A percentile compares a stretch with the other conserved stretches of the same genome.
Conservation (phyloP, 1,284 basidiomycete genomes). For the Boletus hoseneyae region DNA sequence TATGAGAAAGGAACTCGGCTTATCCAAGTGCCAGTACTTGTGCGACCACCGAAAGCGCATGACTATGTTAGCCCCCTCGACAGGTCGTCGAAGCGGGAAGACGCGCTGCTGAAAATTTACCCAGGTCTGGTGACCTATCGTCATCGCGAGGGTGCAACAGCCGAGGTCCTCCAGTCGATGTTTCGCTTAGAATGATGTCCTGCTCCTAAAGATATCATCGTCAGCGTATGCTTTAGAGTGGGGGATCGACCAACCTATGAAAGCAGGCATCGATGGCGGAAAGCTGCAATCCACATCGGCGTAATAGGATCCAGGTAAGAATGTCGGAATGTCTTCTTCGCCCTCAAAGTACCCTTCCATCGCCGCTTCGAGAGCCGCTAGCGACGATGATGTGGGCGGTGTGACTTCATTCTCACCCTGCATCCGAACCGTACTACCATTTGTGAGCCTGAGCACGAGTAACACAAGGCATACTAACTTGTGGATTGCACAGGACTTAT, state of each 20-base stretch:
- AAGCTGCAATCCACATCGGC: constrained; percentile 6
- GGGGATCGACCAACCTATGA: constrained; percentile 5
- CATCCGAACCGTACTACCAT: background rate
- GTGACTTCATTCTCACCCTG: background rate
- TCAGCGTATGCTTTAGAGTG: constrained; percentile 1
- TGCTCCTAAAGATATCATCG: constrained; percentile 2
- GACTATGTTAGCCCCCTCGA: background rate
- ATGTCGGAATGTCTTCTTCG: constrained; percentile 4
- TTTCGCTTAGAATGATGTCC: constrained; percentile 1
- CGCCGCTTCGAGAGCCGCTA: constrained; percentile 5
- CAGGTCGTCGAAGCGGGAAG: background rate
- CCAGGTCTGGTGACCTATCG: constrained; percentile 12
- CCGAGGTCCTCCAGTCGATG: constrained; percentile 4
- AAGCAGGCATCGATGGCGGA: background rate
- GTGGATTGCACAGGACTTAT: background rate
- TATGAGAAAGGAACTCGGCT: background rate
- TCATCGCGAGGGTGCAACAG: constrained; percentile 19
- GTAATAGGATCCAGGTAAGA: constrained; percentile 1
- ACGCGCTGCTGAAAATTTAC: background rate
- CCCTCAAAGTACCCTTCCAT: background rate
- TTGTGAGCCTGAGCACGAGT: background rate
- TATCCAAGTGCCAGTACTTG: too few species aligned
- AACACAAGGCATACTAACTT: background rate
- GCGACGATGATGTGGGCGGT: constrained; percentile 9
- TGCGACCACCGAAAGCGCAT: too few species aligned